A percentile compares a stretch with the other conserved stretches of the same genome.
Evolutionary conservation across 1,284 basidiomycete species (phyloP).

Genomic region (Grifola frondosa): DNA sequence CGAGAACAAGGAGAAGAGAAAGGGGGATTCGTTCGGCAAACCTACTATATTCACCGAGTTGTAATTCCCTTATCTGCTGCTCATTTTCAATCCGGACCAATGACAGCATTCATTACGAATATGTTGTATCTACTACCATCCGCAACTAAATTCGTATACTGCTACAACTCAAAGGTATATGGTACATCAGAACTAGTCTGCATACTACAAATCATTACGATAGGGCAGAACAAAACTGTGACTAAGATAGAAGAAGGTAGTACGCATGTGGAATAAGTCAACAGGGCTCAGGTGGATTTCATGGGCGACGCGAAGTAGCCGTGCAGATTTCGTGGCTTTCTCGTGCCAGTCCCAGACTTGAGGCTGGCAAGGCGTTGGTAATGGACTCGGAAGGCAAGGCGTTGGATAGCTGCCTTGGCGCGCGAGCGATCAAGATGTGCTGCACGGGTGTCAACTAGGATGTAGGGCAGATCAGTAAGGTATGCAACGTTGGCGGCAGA

Average conservation of each 20-base stretch:
- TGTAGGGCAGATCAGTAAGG: not conserved
- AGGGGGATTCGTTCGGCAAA: no score
- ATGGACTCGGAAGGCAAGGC: conserved; percentile 57
- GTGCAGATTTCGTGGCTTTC: conserved; percentile 17
- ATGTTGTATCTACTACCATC: no score
- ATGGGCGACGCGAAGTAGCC: conserved; percentile 9
- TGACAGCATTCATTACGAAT: no score
- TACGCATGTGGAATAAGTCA: not conserved
- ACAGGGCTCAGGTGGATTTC: not conserved
- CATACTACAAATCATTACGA: no score
- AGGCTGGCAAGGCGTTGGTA: conserved; percentile 50
- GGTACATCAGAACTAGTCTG: no score
- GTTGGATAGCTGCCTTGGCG: conserved; percentile 64
- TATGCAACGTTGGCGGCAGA: not conserved
- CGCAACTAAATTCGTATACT: no score
- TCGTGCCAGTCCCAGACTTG: conserved; percentile 13
- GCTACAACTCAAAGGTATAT: no score
- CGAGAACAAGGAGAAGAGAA: conserved; percentile 4
- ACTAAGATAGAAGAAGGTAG: no score
- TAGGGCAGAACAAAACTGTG: no score
- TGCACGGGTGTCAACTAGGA: conserved; percentile 65
- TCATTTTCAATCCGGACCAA: no score
- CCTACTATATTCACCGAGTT: no score
- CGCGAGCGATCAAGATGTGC: conserved; percentile 71
- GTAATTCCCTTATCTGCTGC: no score